phyloP scores from a whole-genome alignment of 768 basidiomycete species.

The Suillus clintonianus region DNA sequence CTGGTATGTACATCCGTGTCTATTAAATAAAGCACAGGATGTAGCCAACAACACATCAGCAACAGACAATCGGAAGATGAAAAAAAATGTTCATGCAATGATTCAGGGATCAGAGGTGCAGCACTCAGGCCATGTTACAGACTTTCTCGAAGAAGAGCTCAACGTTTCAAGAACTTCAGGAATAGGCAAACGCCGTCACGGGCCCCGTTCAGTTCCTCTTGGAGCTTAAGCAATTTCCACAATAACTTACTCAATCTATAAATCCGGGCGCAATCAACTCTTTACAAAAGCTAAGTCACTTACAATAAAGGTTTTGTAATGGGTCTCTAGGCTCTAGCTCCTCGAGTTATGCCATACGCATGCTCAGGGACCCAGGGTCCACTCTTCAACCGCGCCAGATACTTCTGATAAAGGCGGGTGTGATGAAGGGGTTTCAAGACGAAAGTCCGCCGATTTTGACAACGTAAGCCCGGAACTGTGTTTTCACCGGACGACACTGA shows the following conservation, averaged over 20 bases:
- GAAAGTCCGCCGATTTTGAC: conserved; percentile 76
- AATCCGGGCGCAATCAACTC: neutral
- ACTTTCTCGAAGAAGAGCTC: conserved; percentile 78
- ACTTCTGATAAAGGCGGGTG: conserved; percentile 64
- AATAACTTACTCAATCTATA: conserved; percentile 84
- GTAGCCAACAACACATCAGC: neutral
- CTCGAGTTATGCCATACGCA: conserved; percentile 41
- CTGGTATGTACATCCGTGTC: conserved; percentile 58
- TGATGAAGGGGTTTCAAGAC: conserved; percentile 73
- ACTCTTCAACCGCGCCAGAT: conserved; percentile 64
- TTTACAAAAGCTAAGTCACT: conserved; percentile 25
- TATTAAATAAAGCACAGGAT: conserved; percentile 44
- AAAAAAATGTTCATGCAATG: conserved; percentile 3
- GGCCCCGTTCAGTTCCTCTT: conserved; percentile 73
- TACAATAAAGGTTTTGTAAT: conserved; percentile 83
- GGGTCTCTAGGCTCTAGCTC: conserved; percentile 73
- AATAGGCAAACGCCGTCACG: conserved; percentile 64
- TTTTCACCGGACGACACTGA: conserved; percentile 26
- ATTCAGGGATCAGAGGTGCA: neutral
- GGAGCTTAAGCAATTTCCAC: conserved; percentile 80
- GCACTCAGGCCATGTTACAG: conserved; percentile 68
- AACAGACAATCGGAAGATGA: neutral
- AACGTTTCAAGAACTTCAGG: conserved; percentile 64
- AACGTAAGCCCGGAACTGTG: conserved; percentile 22
- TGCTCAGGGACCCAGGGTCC: conserved; percentile 64